Percentiles rank a stretch among this genome's conserved stretches.
Conservation (phyloP, 1,284 basidiomycete genomes). For the Marasmius oreades region DNA sequence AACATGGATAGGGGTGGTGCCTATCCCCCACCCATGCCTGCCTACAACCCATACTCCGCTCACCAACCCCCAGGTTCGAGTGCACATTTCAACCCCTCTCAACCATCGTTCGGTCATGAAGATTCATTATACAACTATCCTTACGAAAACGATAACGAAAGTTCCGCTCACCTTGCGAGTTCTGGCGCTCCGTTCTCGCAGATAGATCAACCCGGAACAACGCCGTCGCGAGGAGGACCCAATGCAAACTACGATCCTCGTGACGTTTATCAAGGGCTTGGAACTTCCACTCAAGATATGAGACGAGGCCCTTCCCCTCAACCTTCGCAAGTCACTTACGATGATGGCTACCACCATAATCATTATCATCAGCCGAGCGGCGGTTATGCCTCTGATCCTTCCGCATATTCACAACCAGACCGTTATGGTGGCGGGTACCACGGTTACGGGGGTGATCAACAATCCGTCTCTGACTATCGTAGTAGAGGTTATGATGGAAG, state of each 20-base stretch:
- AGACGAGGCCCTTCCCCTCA: background rate
- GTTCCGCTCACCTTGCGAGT: conserved; percentile 51
- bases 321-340: background rate
- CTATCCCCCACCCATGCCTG: conserved; percentile 72
- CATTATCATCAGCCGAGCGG: conserved; percentile 1
- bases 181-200: conserved; percentile 54
- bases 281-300: background rate
- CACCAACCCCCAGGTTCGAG: conserved; percentile 45
- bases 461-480: background rate
- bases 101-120: conserved; percentile 48
- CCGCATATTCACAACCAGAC: conserved; percentile 1
- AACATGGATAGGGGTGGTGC: conserved; percentile 43
- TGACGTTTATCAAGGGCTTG: conserved; percentile 47
- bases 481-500: conserved; percentile 1
- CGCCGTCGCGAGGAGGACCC: conserved; percentile 20
- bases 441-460: conserved; percentile 1
- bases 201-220: conserved; percentile 16
- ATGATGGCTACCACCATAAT: conserved; percentile 5
- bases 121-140: conserved; percentile 37
- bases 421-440: conserved; percentile 3
- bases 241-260: conserved; percentile 34
- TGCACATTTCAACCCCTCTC: conserved; percentile 54
- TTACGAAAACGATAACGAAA: conserved; percentile 65
- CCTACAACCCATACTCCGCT: conserved; percentile 56
- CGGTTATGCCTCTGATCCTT: background rate